These are phyloP conservation scores for Mortierella hygrophila DNA, from an alignment of 192 early-diverging fungal genomes.

Conservation along the genomic window DNA sequence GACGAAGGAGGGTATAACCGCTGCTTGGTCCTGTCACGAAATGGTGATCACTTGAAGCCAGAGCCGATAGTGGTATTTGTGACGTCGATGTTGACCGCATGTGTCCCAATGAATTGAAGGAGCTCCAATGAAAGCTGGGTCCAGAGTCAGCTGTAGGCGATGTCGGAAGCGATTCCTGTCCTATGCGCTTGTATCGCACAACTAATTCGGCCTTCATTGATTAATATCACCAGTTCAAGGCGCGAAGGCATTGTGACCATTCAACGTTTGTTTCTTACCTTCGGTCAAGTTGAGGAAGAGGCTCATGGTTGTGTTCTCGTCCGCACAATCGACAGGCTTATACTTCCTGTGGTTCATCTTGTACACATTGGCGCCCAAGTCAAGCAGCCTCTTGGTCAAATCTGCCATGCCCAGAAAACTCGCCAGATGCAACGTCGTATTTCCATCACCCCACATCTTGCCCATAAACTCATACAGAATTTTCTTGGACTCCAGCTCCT, in stretches of 20 bases:
- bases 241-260: background rate
- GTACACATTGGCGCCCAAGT: constrained; percentile 62
- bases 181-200: constrained; percentile 31
- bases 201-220: constrained; percentile 3
- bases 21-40: background rate
- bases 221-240: background rate
- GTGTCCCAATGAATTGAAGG: constrained; percentile 41
- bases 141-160: constrained; percentile 22
- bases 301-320: constrained; percentile 66
- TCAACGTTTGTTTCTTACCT: constrained; percentile 10
- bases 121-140: constrained; percentile 29
- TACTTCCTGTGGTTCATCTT: constrained; percentile 71
- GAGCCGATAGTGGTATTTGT: constrained; percentile 22
- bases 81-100: constrained; percentile 48
- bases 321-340: constrained; percentile 77
- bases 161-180: constrained; percentile 36
- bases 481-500: constrained; percentile 72
- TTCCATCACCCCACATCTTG: constrained; percentile 76
- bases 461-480: constrained; percentile 78
- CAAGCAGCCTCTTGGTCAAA: constrained; percentile 67
- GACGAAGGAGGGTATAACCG: background rate
- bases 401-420: constrained; percentile 75
- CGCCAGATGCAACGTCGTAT: constrained; percentile 75
- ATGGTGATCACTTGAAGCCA: constrained; percentile 7
- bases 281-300: constrained; percentile 49